Evolutionary conservation across 805 yeast species (phyloP).

Genomic region (Wickerhamiella galacta): DNA sequence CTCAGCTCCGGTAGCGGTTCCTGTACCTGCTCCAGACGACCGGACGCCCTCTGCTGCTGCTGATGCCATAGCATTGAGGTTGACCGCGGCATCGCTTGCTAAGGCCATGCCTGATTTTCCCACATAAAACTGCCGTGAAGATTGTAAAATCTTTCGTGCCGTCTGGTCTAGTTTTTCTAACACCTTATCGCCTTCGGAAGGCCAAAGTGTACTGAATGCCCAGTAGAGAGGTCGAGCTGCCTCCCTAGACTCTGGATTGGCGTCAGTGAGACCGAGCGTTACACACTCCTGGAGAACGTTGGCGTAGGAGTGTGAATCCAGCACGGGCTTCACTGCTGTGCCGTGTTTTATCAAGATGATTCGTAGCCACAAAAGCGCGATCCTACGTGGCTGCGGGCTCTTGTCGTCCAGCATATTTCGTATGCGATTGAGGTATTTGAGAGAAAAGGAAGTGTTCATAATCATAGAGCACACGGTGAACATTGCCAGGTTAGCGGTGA

Average conservation of each 20-base stretch:
- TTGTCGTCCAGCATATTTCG: slow-evolving; percentile 44
- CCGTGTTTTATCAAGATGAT: slow-evolving; percentile 32
- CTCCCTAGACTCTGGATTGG: slow-evolving; percentile 67
- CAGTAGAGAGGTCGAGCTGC: slow-evolving; percentile 59
- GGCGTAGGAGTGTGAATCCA: slow-evolving; percentile 1
- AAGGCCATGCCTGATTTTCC: too few relatives aligned
- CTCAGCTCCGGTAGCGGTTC: too few relatives aligned
- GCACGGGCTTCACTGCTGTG: background rate
- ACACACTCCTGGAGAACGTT: slow-evolving; percentile 37
- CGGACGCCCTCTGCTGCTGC: too few relatives aligned
- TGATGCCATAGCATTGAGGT: too few relatives aligned
- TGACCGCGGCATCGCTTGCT: too few relatives aligned
- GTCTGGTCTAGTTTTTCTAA: slow-evolving; percentile 13
- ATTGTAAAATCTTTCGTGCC: slow-evolving; percentile 5
- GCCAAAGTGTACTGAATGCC: slow-evolving; percentile 42
- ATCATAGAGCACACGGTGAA: slow-evolving; percentile 33
- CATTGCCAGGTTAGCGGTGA: slow-evolving; percentile 37
- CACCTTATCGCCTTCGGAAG: slow-evolving; percentile 31
- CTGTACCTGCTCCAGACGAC: too few relatives aligned
- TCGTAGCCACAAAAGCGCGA: slow-evolving; percentile 54
- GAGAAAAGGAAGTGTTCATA: slow-evolving; percentile 35
- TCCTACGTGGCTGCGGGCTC: slow-evolving; percentile 51
- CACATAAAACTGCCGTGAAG: too few relatives aligned
- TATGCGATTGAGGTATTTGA: slow-evolving; percentile 35
- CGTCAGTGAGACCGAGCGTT: slow-evolving; percentile 51